Percentiles rank a stretch among this genome's conserved stretches.
These are phyloP conservation scores for Oenanthe sinensis DNA, from an alignment of 129 eudicot genomes.

Conservation along the genomic window DNA sequence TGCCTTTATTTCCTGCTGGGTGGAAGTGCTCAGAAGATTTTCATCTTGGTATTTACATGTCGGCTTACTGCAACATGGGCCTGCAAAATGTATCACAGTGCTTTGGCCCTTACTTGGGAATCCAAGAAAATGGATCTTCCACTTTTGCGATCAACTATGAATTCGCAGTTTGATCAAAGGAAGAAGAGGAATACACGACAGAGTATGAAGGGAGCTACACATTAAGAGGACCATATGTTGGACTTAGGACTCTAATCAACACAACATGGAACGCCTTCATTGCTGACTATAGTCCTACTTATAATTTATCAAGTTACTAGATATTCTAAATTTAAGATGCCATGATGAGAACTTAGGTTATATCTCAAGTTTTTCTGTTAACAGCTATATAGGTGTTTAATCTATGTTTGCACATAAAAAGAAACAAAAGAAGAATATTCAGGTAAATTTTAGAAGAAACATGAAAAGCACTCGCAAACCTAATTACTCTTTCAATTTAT, in stretches of 20 bases:
- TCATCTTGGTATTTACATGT: slow-evolving; percentile 69
- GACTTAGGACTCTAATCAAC: slow-evolving; percentile 55
- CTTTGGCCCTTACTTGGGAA: slow-evolving; percentile 74
- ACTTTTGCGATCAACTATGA: slow-evolving; percentile 60
- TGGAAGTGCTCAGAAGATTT: slow-evolving; percentile 58
- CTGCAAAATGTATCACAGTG: slow-evolving; percentile 49
- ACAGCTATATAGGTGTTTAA: too few relatives aligned
- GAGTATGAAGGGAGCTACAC: slow-evolving; percentile 49
- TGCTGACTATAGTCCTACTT: slow-evolving; percentile 42
- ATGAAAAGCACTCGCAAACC: background rate
- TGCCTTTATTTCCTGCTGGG: slow-evolving; percentile 42
- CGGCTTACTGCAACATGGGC: slow-evolving; percentile 67
- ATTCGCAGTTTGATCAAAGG: slow-evolving; percentile 61
- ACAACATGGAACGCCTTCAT: slow-evolving; percentile 53
- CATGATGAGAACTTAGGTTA: too few relatives aligned
- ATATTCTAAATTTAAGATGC: too few relatives aligned
- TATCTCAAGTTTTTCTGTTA: too few relatives aligned
- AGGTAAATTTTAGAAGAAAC: too few relatives aligned
- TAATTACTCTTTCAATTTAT: background rate
- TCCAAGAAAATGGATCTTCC: slow-evolving; percentile 56
- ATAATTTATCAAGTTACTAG: too few relatives aligned
- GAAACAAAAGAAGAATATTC: too few relatives aligned
- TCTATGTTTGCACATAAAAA: too few relatives aligned
- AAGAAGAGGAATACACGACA: slow-evolving; percentile 36
- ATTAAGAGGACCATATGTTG: slow-evolving; percentile 62